phyloP scores from a whole-genome alignment of 192 early-diverging fungal species.

The Thamnidium elegans region DNA sequence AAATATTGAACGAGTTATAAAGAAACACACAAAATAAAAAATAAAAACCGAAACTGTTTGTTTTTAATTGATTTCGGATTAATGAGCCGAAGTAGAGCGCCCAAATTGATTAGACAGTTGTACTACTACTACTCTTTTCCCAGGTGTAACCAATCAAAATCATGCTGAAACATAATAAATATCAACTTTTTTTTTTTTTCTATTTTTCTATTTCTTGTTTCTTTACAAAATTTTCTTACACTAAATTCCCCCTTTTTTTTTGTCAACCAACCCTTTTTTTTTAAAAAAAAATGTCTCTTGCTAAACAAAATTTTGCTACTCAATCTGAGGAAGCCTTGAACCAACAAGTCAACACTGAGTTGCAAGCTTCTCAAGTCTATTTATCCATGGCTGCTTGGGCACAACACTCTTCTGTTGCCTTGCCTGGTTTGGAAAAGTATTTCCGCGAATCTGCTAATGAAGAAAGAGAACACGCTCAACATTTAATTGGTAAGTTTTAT shows the following conservation, averaged over 20 bases:
- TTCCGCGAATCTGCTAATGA: slow-evolving; percentile 51
- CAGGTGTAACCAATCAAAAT: too few species aligned
- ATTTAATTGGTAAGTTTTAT: slow-evolving; percentile 27
- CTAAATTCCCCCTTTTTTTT: slow-evolving; percentile 1
- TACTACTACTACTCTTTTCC: too few species aligned
- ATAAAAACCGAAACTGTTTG: too few species aligned
- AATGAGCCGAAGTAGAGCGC: too few species aligned
- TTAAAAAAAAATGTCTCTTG: slow-evolving; percentile 38
- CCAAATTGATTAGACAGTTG: too few species aligned
- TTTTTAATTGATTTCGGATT: too few species aligned
- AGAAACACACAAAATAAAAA: background rate
- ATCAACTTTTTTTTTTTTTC: too few species aligned
- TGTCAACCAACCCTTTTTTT: background rate
- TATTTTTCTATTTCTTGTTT: slow-evolving; percentile 9
- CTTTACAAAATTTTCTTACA: slow-evolving; percentile 20
- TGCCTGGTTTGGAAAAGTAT: slow-evolving; percentile 57
- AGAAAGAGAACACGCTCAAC: slow-evolving; percentile 37
- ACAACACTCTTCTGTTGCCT: slow-evolving; percentile 38
- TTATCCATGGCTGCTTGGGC: slow-evolving; percentile 55
- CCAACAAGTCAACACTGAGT: slow-evolving; percentile 56
- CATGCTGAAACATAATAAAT: too few species aligned
- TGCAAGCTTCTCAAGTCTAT: slow-evolving; percentile 58
- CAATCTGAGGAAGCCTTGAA: slow-evolving; percentile 53
- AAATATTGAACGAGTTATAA: slow-evolving; percentile 40
- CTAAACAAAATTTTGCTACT: slow-evolving; percentile 55